These are phyloP conservation scores for Pharus latifolius DNA, from an alignment of 176 grass and related monocot genomes.

Conservation along the genomic window DNA sequence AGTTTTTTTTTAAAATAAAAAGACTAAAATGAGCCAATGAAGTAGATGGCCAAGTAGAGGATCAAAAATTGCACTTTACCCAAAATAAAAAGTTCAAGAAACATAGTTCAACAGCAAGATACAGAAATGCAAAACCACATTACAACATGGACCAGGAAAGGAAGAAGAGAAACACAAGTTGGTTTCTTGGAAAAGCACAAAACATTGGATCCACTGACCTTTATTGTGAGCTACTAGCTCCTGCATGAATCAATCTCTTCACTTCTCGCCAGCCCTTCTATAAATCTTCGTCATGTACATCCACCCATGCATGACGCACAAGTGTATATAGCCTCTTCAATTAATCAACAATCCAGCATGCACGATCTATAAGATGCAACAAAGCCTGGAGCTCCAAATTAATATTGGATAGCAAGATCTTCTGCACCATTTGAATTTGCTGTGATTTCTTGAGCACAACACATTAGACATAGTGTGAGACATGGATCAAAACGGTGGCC, in stretches of 20 bases:
- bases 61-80: too few species aligned
- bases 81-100: conserved; percentile 25
- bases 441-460: neutral
- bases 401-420: conserved; percentile 9
- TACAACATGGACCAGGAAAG: conserved; percentile 33
- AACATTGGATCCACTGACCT: conserved; percentile 49
- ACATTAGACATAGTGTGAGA: too few species aligned
- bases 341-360: conserved; percentile 11
- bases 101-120: conserved; percentile 31
- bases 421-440: conserved; percentile 6
- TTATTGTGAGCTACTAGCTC: conserved; percentile 20
- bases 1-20: too few species aligned
- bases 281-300: neutral
- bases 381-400: neutral
- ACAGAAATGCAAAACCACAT: conserved; percentile 30
- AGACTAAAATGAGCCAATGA: too few species aligned
- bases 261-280: neutral
- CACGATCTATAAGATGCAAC: neutral
- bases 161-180: conserved; percentile 14
- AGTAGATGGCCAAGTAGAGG: too few species aligned
- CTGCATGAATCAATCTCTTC: conserved; percentile 14
- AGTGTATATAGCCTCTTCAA: neutral
- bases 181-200: conserved; percentile 30
- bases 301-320: conserved; percentile 17
- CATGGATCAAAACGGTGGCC: conserved; percentile 58